A percentile compares a stretch with the other conserved stretches of the same genome.
Conservation (phyloP, 2,329 filamentous ascomycete species). For the Nemania serpens region DNA sequence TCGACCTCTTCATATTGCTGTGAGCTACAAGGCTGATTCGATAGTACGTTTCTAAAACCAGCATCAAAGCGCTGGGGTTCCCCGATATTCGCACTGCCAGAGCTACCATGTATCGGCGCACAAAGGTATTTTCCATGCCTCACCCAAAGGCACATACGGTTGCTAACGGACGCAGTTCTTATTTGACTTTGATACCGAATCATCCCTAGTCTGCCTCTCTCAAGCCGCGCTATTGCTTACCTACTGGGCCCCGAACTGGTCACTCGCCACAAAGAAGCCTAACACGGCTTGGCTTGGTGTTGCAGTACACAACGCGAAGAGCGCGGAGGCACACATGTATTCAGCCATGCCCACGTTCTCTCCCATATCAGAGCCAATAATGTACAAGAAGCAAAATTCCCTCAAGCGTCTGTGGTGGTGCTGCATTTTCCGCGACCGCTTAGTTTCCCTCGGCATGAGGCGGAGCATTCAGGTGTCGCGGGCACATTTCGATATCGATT, state of each 20-base stretch:
- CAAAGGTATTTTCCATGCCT: constrained; percentile 42
- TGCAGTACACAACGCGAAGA: constrained; percentile 55
- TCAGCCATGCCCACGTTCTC: constrained; percentile 42
- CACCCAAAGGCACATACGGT: not conserved
- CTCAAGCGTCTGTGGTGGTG: constrained; percentile 61
- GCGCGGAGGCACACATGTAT: constrained; percentile 51
- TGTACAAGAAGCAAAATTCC: constrained; percentile 46
- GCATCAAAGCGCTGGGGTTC: constrained; percentile 49
- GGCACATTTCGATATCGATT: constrained; percentile 50
- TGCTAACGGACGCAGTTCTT: constrained; percentile 42
- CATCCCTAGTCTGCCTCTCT: constrained; percentile 46
- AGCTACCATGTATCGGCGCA: constrained; percentile 50
- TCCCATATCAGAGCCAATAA: constrained; percentile 38
- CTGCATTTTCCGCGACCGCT: constrained; percentile 57
- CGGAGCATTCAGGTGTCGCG: constrained; percentile 55
- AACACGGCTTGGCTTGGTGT: constrained; percentile 56
- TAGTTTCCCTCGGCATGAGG: constrained; percentile 55
- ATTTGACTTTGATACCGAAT: constrained; percentile 51
- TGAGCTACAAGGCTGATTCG: not conserved
- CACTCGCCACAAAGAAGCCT: constrained; percentile 44
- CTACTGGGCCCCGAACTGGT: constrained; percentile 46
- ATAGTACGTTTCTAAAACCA: constrained; percentile 47
- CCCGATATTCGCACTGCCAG: constrained; percentile 49
- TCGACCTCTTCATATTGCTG: not conserved
- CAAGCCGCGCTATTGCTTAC: constrained; percentile 50